Evolutionary conservation across 345 rosid genomes (phyloP).

Genomic region (Eucalyptus polybractea): DNA sequence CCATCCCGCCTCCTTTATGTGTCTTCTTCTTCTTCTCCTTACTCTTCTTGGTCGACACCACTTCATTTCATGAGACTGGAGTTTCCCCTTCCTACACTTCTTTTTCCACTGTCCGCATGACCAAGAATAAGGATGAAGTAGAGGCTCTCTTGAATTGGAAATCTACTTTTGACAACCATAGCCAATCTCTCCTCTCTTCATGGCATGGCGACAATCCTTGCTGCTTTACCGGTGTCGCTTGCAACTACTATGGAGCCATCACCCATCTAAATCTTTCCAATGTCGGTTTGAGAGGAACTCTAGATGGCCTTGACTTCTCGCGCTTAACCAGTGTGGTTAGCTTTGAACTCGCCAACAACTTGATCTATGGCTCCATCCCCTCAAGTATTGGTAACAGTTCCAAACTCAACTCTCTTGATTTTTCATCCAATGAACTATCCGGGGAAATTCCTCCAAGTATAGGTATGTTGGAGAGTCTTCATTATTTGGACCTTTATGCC

Average conservation of each 20-base stretch:
- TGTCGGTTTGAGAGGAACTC: too few relatives aligned
- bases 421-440: rapidly evolving
- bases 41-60: not conserved
- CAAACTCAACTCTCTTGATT: too few relatives aligned
- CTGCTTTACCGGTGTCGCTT: rapidly evolving
- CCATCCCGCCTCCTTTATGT: not conserved
- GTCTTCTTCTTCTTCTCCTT: not conserved
- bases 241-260: not conserved
- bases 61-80: rapidly evolving
- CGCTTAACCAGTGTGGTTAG: not conserved
- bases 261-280: too few relatives aligned
- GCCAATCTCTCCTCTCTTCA: not conserved
- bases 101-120: too few relatives aligned
- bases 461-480: too few relatives aligned
- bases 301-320: too few relatives aligned
- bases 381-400: too few relatives aligned
- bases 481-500: too few relatives aligned
- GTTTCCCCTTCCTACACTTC: too few relatives aligned
- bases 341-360: not conserved
- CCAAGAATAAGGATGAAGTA: too few relatives aligned
- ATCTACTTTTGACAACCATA: not conserved
- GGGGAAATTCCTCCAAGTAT: too few relatives aligned
- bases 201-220: not conserved
- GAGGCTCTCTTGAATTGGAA: not conserved
- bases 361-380: too few relatives aligned